Evolutionary conservation across 2,329 filamentous ascomycete genomes (phyloP).

Genomic region (Fusarium domesticum): DNA sequence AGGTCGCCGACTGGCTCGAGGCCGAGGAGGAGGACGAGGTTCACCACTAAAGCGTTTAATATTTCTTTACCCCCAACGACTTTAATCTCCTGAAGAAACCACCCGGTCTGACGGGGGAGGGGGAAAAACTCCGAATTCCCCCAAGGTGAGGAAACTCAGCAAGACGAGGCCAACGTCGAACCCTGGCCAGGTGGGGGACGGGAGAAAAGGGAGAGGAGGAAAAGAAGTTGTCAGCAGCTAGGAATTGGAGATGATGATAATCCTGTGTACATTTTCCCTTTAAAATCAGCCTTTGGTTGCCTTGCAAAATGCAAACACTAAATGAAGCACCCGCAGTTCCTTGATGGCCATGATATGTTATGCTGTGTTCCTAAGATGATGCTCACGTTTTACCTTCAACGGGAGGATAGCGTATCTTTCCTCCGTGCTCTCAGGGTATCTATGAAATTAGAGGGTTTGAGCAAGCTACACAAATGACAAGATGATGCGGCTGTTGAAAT

Average conservation of each 20-base stretch:
- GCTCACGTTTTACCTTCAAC: no score
- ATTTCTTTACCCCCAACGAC: not conserved
- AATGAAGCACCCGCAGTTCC: conserved; percentile 25
- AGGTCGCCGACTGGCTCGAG: conserved; percentile 74
- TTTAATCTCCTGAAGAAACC: no score
- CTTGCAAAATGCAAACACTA: conserved; percentile 31
- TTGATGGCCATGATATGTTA: no score
- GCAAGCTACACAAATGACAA: no score
- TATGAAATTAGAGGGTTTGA: no score
- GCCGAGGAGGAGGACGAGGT: conserved; percentile 62
- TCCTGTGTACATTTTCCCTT: conserved; percentile 39
- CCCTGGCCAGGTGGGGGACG: conserved; percentile 8
- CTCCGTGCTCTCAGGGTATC: no score
- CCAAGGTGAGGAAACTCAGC: no score
- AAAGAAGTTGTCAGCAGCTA: conserved; percentile 16
- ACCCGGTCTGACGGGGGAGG: no score
- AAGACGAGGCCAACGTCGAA: not conserved
- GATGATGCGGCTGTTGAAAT: no score
- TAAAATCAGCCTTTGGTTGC: conserved; percentile 32
- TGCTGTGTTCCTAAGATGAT: no score
- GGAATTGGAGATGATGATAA: conserved; percentile 26
- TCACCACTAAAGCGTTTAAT: conserved; percentile 47
- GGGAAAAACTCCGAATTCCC: no score
- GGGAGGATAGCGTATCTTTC: no score
- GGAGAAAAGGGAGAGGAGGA: conserved; percentile 18